Conservation (phyloP, 768 basidiomycete species). For the Chalciporus chontae region DNA sequence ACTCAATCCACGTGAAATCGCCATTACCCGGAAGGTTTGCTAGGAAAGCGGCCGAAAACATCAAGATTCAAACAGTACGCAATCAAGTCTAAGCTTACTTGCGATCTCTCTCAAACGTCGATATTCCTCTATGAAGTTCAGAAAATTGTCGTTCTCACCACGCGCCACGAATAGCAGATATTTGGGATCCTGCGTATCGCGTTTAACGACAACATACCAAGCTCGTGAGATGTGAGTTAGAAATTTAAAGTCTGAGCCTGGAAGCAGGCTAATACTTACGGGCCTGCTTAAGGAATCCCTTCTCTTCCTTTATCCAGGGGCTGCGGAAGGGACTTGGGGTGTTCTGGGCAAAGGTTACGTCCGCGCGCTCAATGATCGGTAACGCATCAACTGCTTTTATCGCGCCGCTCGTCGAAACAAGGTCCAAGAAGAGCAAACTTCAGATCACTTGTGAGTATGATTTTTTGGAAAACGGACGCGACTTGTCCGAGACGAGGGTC, state of each 20-base stretch:
- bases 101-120: conserved; percentile 51
- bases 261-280: conserved; percentile 32
- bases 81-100: conserved; percentile 33
- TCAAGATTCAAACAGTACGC: neutral
- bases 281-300: conserved; percentile 34
- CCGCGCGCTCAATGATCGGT: conserved; percentile 55
- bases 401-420: neutral
- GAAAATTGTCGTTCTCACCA: conserved; percentile 42
- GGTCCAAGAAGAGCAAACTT: conserved; percentile 20
- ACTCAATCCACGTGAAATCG: conserved; percentile 20
- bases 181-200: conserved; percentile 36
- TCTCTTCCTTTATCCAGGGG: conserved; percentile 18
- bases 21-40: conserved; percentile 1
- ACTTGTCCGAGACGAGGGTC: neutral
- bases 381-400: conserved; percentile 20
- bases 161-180: conserved; percentile 44
- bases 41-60: conserved; percentile 3
- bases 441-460: conserved; percentile 1
- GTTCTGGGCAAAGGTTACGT: conserved; percentile 56
- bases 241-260: neutral
- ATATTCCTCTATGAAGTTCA: conserved; percentile 49
- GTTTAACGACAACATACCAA: conserved; percentile 50
- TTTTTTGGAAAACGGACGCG: neutral
- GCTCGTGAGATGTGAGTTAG: conserved; percentile 34
- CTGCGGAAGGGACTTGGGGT: conserved; percentile 29